Percentiles rank a stretch among this genome's conserved stretches.
Evolutionary conservation across 139 green algal genomes (phyloP).

Genomic region (Tetratostichococcus sp.): DNA sequence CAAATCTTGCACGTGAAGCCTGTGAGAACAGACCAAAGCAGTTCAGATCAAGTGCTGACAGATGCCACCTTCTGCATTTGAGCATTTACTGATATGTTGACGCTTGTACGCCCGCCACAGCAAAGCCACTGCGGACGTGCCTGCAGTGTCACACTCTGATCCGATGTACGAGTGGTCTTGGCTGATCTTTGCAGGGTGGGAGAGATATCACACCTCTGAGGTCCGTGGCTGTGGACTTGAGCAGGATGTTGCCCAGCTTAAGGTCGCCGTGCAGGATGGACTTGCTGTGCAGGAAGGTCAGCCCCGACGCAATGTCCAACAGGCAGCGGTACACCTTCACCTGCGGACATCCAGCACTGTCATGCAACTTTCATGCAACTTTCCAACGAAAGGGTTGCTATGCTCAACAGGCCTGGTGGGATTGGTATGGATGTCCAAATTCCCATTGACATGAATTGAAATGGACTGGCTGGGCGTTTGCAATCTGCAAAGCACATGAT

Average conservation of each 20-base stretch:
- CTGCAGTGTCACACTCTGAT: too few relatives aligned
- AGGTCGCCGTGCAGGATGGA: conserved; percentile 12
- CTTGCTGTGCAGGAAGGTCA: background rate
- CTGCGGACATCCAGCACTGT: conserved; percentile 1
- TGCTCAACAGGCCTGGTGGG: too few relatives aligned
- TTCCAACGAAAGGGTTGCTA: background rate
- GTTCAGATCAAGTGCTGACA: too few relatives aligned
- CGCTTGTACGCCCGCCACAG: too few relatives aligned
- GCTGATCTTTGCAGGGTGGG: too few relatives aligned
- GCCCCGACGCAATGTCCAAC: conserved; percentile 3
- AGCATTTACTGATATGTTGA: too few relatives aligned
- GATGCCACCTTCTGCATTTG: too few relatives aligned
- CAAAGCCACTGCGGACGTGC: too few relatives aligned
- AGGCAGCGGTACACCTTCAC: conserved; percentile 20
- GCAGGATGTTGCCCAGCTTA: conserved; percentile 5
- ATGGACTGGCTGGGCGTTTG: too few relatives aligned
- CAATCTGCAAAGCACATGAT: background rate
- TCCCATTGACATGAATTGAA: too few relatives aligned
- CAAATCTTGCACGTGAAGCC: conserved; percentile 40
- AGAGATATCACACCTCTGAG: conserved; percentile 17
- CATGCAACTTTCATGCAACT: background rate
- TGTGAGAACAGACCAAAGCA: background rate
- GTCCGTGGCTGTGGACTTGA: conserved; percentile 35
- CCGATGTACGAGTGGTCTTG: background rate
- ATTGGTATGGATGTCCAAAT: background rate